These are phyloP conservation scores for Erodium moschatum DNA, from an alignment of 441 rosid genomes.

Conservation along the genomic window DNA sequence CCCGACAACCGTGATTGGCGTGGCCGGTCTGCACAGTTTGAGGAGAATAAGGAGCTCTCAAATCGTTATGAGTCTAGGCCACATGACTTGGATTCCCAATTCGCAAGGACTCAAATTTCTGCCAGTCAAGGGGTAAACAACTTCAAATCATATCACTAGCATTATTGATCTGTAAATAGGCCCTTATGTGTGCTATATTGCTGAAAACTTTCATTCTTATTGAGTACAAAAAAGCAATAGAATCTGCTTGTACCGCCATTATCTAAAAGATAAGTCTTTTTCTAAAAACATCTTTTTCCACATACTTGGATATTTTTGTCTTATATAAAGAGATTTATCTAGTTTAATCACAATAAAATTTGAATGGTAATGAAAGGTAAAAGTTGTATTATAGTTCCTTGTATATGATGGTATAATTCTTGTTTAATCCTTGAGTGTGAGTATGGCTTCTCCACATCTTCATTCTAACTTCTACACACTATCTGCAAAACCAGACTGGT, in stretches of 20 bases:
- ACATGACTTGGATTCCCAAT: slow-evolving; percentile 40
- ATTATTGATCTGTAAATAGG: not conserved
- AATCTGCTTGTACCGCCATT: not conserved
- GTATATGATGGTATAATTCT: not conserved
- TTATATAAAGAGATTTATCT: not conserved
- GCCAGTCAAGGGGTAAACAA: slow-evolving; percentile 46
- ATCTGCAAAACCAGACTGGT: slow-evolving; percentile 40
- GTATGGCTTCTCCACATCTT: not conserved
- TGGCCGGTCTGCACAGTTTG: slow-evolving; percentile 49
- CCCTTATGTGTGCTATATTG: not conserved
- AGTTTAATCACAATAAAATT: not conserved
- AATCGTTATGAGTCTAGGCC: slow-evolving; percentile 36
- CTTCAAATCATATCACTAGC: not conserved
- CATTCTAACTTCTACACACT: not conserved
- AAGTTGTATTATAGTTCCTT: not conserved
- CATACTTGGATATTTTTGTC: not conserved
- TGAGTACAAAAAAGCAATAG: not conserved
- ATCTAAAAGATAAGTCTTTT: not conserved
- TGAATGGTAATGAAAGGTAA: not conserved
- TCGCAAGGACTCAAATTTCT: slow-evolving; percentile 34
- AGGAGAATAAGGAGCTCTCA: slow-evolving; percentile 40
- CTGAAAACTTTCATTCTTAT: not conserved
- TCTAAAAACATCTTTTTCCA: not conserved
- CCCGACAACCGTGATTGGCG: slow-evolving; percentile 92
- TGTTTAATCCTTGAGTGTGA: not conserved